Conservation (phyloP, 2,329 filamentous ascomycete species). For the Epichloe typhina region DNA sequence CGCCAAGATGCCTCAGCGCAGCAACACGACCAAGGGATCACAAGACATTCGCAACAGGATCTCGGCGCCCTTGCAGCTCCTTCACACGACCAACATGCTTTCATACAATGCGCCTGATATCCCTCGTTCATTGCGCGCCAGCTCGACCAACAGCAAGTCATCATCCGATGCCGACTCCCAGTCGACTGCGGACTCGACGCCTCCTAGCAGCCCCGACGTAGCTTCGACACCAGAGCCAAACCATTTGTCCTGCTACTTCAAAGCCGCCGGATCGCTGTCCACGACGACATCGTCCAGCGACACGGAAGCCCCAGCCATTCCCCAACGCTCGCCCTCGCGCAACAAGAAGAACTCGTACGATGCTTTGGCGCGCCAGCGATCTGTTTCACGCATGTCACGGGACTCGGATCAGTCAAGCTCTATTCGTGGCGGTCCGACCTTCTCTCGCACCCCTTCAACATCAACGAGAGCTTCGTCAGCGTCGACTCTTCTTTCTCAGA, state of each 20-base stretch:
- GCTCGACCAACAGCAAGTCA: conserved; percentile 41
- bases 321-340: conserved; percentile 69
- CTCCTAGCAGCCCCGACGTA: conserved; percentile 57
- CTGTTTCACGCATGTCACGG: conserved; percentile 45
- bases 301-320: conserved; percentile 42
- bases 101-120: conserved; percentile 90
- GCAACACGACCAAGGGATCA: conserved; percentile 35
- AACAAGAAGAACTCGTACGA: conserved; percentile 75
- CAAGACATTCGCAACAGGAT: conserved; percentile 54
- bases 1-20: conserved; percentile 31
- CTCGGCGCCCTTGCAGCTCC: conserved; percentile 71
- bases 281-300: conserved; percentile 14
- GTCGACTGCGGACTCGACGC: conserved; percentile 41
- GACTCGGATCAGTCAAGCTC: conserved; percentile 39
- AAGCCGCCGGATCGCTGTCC: conserved; percentile 34
- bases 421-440: conserved; percentile 41
- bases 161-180: conserved; percentile 61
- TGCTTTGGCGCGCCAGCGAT: conserved; percentile 53
- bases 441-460: conserved; percentile 44
- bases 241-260: conserved; percentile 55
- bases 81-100: conserved; percentile 93
- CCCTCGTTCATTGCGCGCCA: conserved; percentile 35
- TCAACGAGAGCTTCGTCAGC: conserved; percentile 37
- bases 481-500: conserved; percentile 17
- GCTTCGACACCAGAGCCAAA: conserved; percentile 48